Evolutionary conservation across 306 rosid genomes (phyloP).

Genomic region (Trichosanthes cucumerina): DNA sequence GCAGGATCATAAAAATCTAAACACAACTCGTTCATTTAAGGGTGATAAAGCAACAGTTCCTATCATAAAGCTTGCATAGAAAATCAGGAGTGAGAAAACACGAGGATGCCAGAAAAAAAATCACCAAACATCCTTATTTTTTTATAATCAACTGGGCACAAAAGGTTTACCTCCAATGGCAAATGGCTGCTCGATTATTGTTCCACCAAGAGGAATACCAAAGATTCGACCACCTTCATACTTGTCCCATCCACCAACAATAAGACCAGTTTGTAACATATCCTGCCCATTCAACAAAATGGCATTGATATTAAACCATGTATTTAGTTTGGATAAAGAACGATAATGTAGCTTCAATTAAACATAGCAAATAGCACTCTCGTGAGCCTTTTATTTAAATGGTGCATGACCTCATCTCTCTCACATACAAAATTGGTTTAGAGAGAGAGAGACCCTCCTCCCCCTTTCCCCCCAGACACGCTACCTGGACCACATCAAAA

Average conservation of each 20-base stretch:
- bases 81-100: not conserved
- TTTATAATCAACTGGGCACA: not conserved
- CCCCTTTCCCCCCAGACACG: not conserved
- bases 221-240: conserved; percentile 86
- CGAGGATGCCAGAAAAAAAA: not conserved
- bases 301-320: not conserved
- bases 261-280: conserved; percentile 71
- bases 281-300: conserved; percentile 44
- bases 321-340: not conserved
- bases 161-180: conserved; percentile 68
- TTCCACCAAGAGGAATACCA: conserved; percentile 91
- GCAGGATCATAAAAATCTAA: not conserved
- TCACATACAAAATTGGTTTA: not conserved
- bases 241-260: conserved; percentile 97
- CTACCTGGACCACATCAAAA: not conserved
- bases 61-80: not conserved
- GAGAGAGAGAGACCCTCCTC: not conserved
- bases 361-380: not conserved
- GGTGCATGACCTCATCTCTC: not conserved
- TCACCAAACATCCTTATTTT: not conserved
- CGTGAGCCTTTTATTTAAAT: not conserved
- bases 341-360: not conserved
- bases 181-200: conserved; percentile 77
- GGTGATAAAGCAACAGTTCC: not conserved
- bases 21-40: not conserved